A percentile compares a stretch with the other conserved stretches of the same genome.
phyloP scores from a whole-genome alignment of 805 yeast species.

The Komagataella phaffii region DNA sequence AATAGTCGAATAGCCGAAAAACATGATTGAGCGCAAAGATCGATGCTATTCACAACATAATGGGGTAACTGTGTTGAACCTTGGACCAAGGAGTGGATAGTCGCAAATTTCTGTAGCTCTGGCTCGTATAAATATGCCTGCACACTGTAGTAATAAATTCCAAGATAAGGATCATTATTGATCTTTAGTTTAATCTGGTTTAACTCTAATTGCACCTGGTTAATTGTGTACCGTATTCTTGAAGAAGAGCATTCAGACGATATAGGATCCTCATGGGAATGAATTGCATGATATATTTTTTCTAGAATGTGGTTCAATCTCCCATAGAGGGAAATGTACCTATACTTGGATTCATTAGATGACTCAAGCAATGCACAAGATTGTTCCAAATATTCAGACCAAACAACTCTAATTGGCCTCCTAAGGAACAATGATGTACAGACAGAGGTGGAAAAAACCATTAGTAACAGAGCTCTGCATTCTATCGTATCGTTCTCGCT shows the following conservation, averaged over 20 bases:
- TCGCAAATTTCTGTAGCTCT: conserved; percentile 14
- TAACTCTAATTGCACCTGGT: conserved; percentile 37
- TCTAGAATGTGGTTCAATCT: conserved; percentile 50
- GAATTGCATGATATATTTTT: conserved; percentile 37
- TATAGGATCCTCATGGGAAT: conserved; percentile 17
- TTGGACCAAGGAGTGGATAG: not conserved
- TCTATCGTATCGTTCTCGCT: conserved; percentile 29
- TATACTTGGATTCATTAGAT: conserved; percentile 18
- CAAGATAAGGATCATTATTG: conserved; percentile 19
- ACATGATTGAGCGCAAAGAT: conserved; percentile 41
- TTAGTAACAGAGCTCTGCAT: conserved; percentile 36
- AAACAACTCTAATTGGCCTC: conserved; percentile 44
- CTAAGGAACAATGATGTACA: conserved; percentile 54
- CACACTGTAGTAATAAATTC: conserved; percentile 45
- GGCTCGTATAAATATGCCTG: conserved; percentile 61
- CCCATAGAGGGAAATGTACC: conserved; percentile 41
- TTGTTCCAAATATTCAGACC: conserved; percentile 54
- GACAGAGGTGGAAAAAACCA: conserved; percentile 48
- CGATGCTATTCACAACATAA: conserved; percentile 26
- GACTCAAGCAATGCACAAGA: conserved; percentile 38
- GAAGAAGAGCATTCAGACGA: conserved; percentile 8
- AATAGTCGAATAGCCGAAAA: conserved; percentile 34
- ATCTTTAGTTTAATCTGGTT: conserved; percentile 24
- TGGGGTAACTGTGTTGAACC: conserved; percentile 7
- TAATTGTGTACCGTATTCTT: conserved; percentile 21